Evolutionary conservation across 148 eudicot genomes (phyloP).

Genomic region (Rhododendron ferrugineum): DNA sequence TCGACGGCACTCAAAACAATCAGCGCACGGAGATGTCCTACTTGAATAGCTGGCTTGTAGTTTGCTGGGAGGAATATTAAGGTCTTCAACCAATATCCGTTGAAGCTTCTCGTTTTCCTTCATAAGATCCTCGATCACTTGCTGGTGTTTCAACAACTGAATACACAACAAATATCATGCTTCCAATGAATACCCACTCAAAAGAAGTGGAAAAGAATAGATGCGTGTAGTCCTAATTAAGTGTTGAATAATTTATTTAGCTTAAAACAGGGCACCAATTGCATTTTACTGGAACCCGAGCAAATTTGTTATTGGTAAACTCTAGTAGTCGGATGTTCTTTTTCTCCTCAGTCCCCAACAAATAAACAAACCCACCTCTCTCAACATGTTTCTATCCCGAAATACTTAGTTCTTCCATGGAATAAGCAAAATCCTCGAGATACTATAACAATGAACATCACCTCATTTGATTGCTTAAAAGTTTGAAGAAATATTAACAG

Average conservation of each 20-base stretch:
- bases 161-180: neutral
- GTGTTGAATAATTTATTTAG: neutral
- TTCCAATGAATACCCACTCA: neutral
- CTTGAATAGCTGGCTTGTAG: constrained; percentile 35
- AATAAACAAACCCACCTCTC: neutral
- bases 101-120: constrained; percentile 87
- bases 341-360: neutral
- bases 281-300: neutral
- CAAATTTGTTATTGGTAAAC: neutral
- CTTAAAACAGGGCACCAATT: neutral
- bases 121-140: constrained; percentile 71
- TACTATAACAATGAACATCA: neutral
- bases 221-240: neutral
- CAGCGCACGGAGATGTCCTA: constrained; percentile 47
- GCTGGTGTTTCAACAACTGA: constrained; percentile 86
- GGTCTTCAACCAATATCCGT: constrained; percentile 66
- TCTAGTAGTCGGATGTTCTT: neutral
- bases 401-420: neutral
- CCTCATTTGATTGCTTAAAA: neutral
- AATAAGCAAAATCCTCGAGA: neutral
- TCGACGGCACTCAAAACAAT: constrained; percentile 83
- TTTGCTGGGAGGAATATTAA: constrained; percentile 63
- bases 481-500: neutral
- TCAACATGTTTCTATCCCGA: neutral
- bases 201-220: neutral